These are phyloP conservation scores for Solanum hybrid DNA, from an alignment of 305 asterid genomes.

Conservation along the genomic window DNA sequence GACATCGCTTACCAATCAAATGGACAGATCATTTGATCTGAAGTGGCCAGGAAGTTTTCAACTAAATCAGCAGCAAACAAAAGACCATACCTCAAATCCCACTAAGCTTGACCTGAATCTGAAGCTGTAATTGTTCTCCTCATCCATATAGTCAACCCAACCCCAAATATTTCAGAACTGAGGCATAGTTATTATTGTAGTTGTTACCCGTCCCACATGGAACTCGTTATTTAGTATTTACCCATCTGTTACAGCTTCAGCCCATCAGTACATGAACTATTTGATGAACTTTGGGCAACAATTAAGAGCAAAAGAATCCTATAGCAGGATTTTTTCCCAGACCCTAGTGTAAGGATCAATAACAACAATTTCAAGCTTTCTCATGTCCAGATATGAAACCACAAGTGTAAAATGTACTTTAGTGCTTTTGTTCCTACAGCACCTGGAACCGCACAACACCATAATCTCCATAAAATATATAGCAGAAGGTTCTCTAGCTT, in stretches of 20 bases:
- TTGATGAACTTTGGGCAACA: not conserved
- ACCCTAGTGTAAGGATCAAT: not conserved
- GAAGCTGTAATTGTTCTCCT: conserved; percentile 35
- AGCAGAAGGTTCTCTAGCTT: not conserved
- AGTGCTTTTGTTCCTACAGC: not conserved
- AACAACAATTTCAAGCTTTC: not conserved
- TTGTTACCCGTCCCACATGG: conserved; percentile 10
- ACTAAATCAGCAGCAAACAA: conserved; percentile 26
- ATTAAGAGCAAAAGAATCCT: not conserved
- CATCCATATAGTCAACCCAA: not conserved
- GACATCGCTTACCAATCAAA: conserved; percentile 18
- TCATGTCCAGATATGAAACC: not conserved
- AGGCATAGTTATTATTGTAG: not conserved
- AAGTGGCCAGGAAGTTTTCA: conserved; percentile 76
- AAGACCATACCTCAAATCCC: conserved; percentile 30
- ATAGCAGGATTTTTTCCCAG: not conserved
- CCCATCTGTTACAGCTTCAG: conserved; percentile 9
- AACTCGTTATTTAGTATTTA: not conserved
- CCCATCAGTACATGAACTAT: conserved; percentile 7
- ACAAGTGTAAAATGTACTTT: not conserved
- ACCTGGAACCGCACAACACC: conserved; percentile 1
- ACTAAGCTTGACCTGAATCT: conserved; percentile 54
- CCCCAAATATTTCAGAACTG: not conserved
- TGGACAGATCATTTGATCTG: conserved; percentile 29
- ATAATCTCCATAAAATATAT: not conserved